A percentile compares a stretch with the other conserved stretches of the same genome.
These are phyloP conservation scores for Epichloe glyceriae DNA, from an alignment of 2,329 filamentous ascomycete genomes.

Conservation along the genomic window DNA sequence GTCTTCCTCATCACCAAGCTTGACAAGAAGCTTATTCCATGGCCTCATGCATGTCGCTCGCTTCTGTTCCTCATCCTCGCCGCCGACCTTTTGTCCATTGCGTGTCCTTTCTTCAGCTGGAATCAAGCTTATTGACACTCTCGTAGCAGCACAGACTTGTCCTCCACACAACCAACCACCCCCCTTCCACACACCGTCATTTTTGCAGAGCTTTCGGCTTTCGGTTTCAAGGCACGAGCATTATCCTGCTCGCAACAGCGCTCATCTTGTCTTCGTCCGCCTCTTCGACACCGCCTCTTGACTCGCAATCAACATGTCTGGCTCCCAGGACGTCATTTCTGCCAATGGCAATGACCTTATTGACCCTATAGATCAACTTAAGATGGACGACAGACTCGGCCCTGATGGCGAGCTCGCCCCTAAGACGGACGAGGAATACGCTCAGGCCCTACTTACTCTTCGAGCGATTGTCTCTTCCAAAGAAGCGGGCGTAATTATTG, in stretches of 20 bases:
- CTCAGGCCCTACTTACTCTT: slow-evolving; percentile 79
- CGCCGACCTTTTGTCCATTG: not conserved
- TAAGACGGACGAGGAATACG: slow-evolving; percentile 95
- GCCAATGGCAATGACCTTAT: slow-evolving; percentile 47
- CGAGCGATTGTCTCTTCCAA: slow-evolving; percentile 98
- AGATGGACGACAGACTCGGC: slow-evolving; percentile 52
- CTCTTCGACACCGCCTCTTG: not conserved
- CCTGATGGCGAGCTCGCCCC: slow-evolving; percentile 67
- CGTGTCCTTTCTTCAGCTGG: not conserved
- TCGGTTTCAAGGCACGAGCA: not conserved
- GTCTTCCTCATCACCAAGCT: not conserved
- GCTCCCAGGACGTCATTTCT: slow-evolving; percentile 42
- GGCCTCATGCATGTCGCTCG: not conserved
- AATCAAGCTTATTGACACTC: not conserved
- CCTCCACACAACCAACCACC: not conserved
- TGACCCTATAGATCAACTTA: slow-evolving; percentile 52
- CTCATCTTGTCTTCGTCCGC: slow-evolving; percentile 6
- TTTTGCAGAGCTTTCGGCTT: not conserved
- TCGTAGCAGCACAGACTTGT: not conserved
- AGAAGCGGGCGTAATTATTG: slow-evolving; percentile 97
- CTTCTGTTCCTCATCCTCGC: not conserved
- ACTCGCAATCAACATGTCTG: slow-evolving; percentile 37
- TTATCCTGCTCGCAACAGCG: not conserved
- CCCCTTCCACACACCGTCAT: too few species aligned
- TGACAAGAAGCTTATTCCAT: not conserved